Evolutionary conservation across 306 rosid species (phyloP).

Genomic region (Cucumis hystrix): DNA sequence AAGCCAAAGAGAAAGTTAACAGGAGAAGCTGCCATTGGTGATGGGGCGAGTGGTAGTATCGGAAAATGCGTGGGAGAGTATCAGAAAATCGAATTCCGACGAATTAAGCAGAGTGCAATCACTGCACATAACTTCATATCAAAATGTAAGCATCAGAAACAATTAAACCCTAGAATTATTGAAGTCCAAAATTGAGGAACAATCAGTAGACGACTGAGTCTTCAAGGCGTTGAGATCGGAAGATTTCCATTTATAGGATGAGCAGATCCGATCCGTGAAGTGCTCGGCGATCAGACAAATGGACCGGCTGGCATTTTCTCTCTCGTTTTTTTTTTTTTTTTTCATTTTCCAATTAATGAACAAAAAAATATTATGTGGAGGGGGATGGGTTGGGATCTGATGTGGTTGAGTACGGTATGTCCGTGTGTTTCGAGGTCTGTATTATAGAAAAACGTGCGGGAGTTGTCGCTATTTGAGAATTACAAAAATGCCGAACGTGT

Average conservation of each 20-base stretch:
- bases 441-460: not conserved
- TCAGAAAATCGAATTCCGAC: constrained; percentile 28
- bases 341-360: not conserved
- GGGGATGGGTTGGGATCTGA: constrained; percentile 8
- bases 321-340: not conserved
- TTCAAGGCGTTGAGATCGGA: constrained; percentile 44
- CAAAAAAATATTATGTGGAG: not conserved
- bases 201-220: constrained; percentile 6
- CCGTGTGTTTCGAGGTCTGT: not conserved
- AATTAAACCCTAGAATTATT: constrained; percentile 36
- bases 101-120: constrained; percentile 19
- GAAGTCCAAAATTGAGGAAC: not conserved
- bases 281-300: constrained; percentile 25
- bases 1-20: constrained; percentile 72
- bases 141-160: not conserved
- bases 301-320: not conserved
- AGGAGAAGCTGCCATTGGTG: constrained; percentile 77
- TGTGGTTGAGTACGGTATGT: constrained; percentile 13
- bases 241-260: constrained; percentile 11
- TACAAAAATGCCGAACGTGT: constrained; percentile 4
- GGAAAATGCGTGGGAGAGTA: constrained; percentile 20
- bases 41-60: not conserved
- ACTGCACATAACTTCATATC: constrained; percentile 27
- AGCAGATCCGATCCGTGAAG: constrained; percentile 75
- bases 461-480: constrained; percentile 3